Conservation (phyloP, 2,329 filamentous ascomycete genomes). For the Pseudogymnoascus sp. region DNA sequence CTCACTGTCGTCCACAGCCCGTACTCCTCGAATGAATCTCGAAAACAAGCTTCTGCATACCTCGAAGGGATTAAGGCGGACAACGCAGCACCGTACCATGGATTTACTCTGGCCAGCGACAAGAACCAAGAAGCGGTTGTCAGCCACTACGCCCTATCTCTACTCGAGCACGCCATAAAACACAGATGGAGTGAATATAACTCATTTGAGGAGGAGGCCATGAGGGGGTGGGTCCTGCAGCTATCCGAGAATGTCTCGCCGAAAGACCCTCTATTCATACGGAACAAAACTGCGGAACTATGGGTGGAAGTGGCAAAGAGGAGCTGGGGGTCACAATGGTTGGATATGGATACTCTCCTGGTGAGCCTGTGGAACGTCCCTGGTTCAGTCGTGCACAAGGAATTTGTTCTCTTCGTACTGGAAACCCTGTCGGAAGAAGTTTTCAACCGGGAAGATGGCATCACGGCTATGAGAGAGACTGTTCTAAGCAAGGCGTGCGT, state of each 20-base stretch:
- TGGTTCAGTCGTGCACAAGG: slow-evolving; percentile 58
- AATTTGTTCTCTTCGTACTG: slow-evolving; percentile 78
- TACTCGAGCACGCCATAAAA: slow-evolving; percentile 82
- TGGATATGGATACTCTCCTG: slow-evolving; percentile 82
- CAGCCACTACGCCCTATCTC: slow-evolving; percentile 85
- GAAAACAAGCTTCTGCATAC: slow-evolving; percentile 73
- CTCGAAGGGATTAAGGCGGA: slow-evolving; percentile 79
- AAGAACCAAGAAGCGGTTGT: slow-evolving; percentile 68
- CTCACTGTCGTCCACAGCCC: slow-evolving; percentile 82
- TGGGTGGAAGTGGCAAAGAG: slow-evolving; percentile 95
- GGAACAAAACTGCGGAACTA: slow-evolving; percentile 88
- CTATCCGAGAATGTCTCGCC: slow-evolving; percentile 64
- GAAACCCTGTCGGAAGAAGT: slow-evolving; percentile 92
- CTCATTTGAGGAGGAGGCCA: slow-evolving; percentile 53
- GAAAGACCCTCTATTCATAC: slow-evolving; percentile 70
- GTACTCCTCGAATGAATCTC: slow-evolving; percentile 68
- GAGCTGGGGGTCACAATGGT: slow-evolving; percentile 87
- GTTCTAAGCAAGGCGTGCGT: slow-evolving; percentile 82
- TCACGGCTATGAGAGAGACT: slow-evolving; percentile 73
- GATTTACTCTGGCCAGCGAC: slow-evolving; percentile 73
- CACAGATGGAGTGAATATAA: slow-evolving; percentile 74
- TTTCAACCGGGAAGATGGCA: slow-evolving; percentile 81
- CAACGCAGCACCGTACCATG: slow-evolving; percentile 71
- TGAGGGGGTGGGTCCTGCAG: slow-evolving; percentile 70
- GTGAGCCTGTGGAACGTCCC: slow-evolving; percentile 71